These are phyloP conservation scores for Populus tremula DNA, from an alignment of 345 rosid genomes.

Conservation along the genomic window DNA sequence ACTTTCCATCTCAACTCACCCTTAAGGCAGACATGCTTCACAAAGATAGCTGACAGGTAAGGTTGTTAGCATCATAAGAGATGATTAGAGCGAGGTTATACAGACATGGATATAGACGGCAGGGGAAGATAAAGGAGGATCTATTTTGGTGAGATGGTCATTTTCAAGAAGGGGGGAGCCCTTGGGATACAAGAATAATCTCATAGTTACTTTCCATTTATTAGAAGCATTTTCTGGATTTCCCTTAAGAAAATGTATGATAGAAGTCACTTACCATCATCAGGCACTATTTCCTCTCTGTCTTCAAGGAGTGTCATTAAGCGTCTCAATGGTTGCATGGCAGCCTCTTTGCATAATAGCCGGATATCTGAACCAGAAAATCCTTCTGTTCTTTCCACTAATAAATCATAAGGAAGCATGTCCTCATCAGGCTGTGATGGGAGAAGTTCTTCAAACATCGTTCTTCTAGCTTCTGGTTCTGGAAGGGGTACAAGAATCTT, in stretches of 20 bases:
- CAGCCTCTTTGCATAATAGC: conserved; percentile 86
- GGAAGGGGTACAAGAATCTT: conserved; percentile 97
- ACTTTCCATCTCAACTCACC: not conserved
- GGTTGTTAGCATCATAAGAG: not conserved
- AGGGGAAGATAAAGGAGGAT: not conserved
- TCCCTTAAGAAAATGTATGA: not conserved
- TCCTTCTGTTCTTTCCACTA: conserved; percentile 76
- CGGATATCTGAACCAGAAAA: conserved; percentile 93
- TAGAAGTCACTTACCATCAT: conserved; percentile 56
- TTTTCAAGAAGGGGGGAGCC: not conserved
- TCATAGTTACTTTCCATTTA: not conserved
- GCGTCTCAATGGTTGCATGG: conserved; percentile 93
- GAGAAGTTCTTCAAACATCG: conserved; percentile 84
- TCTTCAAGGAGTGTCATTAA: conserved; percentile 64
- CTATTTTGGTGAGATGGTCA: not conserved
- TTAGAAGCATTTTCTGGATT: not conserved
- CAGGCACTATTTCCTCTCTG: conserved; percentile 57
- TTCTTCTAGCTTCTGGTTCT: conserved; percentile 88
- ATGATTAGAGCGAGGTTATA: not conserved
- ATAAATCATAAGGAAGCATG: conserved; percentile 64
- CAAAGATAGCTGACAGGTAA: not conserved
- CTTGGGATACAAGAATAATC: not conserved
- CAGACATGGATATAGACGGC: not conserved
- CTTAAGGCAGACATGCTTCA: not conserved
- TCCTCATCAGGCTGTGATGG: conserved; percentile 50